phyloP scores from a whole-genome alignment of 2,329 filamentous ascomycete species.

The Nothophoma quercina region DNA sequence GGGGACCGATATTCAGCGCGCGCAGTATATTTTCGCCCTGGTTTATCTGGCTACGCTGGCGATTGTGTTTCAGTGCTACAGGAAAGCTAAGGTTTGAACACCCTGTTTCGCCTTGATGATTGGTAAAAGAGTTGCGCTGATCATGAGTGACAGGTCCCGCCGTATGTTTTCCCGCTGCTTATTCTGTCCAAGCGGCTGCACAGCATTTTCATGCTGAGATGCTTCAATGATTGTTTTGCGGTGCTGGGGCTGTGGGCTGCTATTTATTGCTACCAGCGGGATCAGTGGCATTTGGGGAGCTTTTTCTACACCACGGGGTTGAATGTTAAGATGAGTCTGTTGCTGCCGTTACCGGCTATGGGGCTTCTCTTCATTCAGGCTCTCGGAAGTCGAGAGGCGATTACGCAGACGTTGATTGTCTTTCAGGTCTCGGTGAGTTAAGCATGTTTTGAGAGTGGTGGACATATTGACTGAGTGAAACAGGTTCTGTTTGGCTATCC shows the following conservation, averaged over 20 bases:
- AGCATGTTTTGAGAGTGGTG: not conserved
- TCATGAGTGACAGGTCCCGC: slow-evolving; percentile 69
- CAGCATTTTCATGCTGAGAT: slow-evolving; percentile 88
- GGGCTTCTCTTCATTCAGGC: slow-evolving; percentile 78
- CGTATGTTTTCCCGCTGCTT: slow-evolving; percentile 85
- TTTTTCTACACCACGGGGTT: slow-evolving; percentile 79
- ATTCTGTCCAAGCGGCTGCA: slow-evolving; percentile 91
- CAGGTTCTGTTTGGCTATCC: slow-evolving; percentile 67
- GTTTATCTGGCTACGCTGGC: slow-evolving; percentile 80
- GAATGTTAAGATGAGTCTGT: slow-evolving; percentile 93
- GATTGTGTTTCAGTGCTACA: slow-evolving; percentile 84
- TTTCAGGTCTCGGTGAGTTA: slow-evolving; percentile 74
- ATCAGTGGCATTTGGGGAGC: slow-evolving; percentile 75
- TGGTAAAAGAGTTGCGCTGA: not conserved
- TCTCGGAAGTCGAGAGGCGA: slow-evolving; percentile 68
- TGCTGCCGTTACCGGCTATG: slow-evolving; percentile 83
- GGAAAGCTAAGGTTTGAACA: slow-evolving; percentile 68
- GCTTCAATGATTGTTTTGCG: slow-evolving; percentile 96
- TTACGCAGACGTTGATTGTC: slow-evolving; percentile 76
- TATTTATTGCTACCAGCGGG: slow-evolving; percentile 79
- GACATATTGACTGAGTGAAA: slow-evolving; percentile 22
- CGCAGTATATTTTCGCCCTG: slow-evolving; percentile 83
- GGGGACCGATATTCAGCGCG: slow-evolving; percentile 77
- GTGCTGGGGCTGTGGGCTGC: slow-evolving; percentile 82
- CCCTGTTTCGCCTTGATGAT: not conserved